Evolutionary conservation across 2,329 filamentous ascomycete genomes (phyloP), one percentile per base, ranked within the genome.

Genomic region (Aspergillus sojae): DNA sequence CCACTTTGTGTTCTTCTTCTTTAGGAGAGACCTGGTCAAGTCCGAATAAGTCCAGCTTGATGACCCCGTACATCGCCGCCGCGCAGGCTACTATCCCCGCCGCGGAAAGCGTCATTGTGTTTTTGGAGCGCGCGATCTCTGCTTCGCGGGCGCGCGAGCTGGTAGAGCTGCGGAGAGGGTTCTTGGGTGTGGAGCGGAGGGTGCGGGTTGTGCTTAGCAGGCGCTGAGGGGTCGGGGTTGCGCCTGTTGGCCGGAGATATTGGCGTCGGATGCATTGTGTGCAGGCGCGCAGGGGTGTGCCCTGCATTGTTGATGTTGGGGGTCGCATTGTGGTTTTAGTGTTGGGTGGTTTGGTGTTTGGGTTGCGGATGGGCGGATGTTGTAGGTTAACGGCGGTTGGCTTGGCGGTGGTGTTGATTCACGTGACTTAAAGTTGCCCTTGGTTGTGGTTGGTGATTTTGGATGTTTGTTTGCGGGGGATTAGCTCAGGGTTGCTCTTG

Each of bases 1-100:
- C 26, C 21, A 28, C 6, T 14, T 60, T 43, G 69, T 63, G 23
- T 64, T 48, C 46, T 67, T 50, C n/a, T 65, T 36, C 43, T 12
- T 10, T 11, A 12, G 32, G 11, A 28, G 72, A 64, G 6, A 67
- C 57, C 45, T 67, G 63, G 14, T 72, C 34, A 3, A 59, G 26
- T 14, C 56, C 77, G 58, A 78, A 78, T 26, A 73, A n/a, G 50
- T 79, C 76, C 36, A 74, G 66, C 60, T 75, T 74, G 62, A 82
- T 77, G 10, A 77, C 72, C 10, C 74, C 78, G 55, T 79, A 80
- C 72, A 81, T 80, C 26, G 76, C 77, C 3, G 74, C 69, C 10
- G 75, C 78, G 60, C 77, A 80, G 5, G 71, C 68, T 0, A 74
- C 73, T 7, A 82, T 80, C 2, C 80, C 80, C 0, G 67, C 74